Conservation (phyloP, 1,284 basidiomycete genomes). For the Pascua guehoae region DNA sequence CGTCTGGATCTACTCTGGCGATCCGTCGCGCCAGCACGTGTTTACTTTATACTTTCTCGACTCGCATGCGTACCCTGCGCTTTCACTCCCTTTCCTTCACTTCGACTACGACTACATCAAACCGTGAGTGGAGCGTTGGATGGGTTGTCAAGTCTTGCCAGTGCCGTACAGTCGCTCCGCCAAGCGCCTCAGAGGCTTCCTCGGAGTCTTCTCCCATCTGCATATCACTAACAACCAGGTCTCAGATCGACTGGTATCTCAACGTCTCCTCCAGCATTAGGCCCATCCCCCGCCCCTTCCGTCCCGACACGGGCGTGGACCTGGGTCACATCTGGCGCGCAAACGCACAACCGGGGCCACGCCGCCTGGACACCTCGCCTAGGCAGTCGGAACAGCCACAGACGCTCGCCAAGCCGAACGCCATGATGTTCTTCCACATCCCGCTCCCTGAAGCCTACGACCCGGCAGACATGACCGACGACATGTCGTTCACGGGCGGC, state of each 20-base stretch:
- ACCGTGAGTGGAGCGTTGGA: slow-evolving; percentile 16
- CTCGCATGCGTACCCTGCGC: slow-evolving; percentile 69
- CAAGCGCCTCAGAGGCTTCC: too few relatives aligned
- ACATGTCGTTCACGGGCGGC: slow-evolving; percentile 49
- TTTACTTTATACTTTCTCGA: slow-evolving; percentile 91
- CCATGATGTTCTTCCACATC: slow-evolving; percentile 93
- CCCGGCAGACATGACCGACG: slow-evolving; percentile 11
- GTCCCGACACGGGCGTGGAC: slow-evolving; percentile 67
- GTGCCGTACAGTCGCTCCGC: too few relatives aligned
- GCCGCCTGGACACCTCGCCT: slow-evolving; percentile 5
- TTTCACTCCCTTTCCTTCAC: slow-evolving; percentile 46
- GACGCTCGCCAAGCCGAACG: slow-evolving; percentile 80
- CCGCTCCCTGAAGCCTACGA: slow-evolving; percentile 63
- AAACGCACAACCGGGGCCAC: not conserved
- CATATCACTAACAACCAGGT: slow-evolving; percentile 19
- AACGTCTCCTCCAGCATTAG: slow-evolving; percentile 67
- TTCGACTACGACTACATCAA: slow-evolving; percentile 74
- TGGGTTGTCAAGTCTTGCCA: not conserved
- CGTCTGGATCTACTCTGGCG: slow-evolving; percentile 43
- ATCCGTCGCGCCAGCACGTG: slow-evolving; percentile 76
- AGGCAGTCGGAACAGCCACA: slow-evolving; percentile 20
- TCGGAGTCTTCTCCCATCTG: not conserved
- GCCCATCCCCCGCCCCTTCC: slow-evolving; percentile 73
- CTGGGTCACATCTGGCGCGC: slow-evolving; percentile 59
- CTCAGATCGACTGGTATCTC: slow-evolving; percentile 83